phyloP scores from a whole-genome alignment of 768 basidiomycete genomes.

The Podaxis sp. region DNA sequence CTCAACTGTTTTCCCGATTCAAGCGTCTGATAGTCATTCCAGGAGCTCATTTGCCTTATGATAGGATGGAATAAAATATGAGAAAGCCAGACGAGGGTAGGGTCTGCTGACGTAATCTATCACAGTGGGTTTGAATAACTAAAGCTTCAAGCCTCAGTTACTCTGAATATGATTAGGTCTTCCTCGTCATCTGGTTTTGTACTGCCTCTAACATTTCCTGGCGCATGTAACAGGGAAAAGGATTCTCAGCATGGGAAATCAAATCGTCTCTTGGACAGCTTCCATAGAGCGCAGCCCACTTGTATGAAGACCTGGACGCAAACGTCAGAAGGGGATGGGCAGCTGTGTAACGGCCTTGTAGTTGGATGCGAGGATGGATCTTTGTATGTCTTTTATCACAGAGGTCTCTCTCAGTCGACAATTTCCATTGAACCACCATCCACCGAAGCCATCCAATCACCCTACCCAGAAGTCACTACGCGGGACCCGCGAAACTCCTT shows the following conservation, averaged over 20 bases:
- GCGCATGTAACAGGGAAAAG: not conserved
- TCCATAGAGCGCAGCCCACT: conserved; percentile 26
- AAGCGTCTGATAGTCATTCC: too few relatives aligned
- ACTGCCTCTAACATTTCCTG: conserved; percentile 33
- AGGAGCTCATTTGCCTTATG: not conserved
- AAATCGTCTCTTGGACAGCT: conserved; percentile 17
- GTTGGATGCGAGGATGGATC: conserved; percentile 42
- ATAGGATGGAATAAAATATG: not conserved
- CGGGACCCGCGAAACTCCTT: conserved; percentile 20
- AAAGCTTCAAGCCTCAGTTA: not conserved
- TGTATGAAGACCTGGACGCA: conserved; percentile 27
- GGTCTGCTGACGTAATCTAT: not conserved
- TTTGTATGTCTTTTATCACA: conserved; percentile 34
- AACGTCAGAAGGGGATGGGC: conserved; percentile 9
- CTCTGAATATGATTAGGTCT: conserved; percentile 3
- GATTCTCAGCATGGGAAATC: not conserved
- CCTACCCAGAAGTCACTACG: conserved; percentile 17
- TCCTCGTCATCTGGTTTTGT: conserved; percentile 7
- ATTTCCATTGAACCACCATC: conserved; percentile 12
- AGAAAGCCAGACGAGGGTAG: not conserved
- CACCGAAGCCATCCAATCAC: conserved; percentile 15
- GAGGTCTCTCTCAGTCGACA: conserved; percentile 8
- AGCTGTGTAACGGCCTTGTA: conserved; percentile 22
- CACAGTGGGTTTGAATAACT: not conserved
- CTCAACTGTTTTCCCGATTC: too few relatives aligned